Conservation (phyloP, 306 rosid species). For the Lablab purpureus region DNA sequence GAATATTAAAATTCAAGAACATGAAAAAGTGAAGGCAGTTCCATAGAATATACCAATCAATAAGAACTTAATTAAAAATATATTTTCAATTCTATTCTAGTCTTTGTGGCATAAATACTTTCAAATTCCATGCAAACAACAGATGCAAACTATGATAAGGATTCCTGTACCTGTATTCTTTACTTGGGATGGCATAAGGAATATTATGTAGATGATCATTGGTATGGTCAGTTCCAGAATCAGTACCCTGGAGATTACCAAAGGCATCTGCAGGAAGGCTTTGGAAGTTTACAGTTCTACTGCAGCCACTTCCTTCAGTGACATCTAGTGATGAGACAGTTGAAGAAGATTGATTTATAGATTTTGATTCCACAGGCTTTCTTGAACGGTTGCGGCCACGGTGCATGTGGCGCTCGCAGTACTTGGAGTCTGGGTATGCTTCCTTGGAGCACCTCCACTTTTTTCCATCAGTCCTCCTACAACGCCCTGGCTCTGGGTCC, state of each 20-base stretch:
- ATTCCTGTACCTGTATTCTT: conserved; percentile 69
- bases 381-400: conserved; percentile 99
- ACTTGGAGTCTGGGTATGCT: conserved; percentile 83
- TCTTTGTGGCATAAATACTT: neutral
- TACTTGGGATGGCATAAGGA: conserved; percentile 77
- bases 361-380: conserved; percentile 97
- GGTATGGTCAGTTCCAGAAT: conserved; percentile 52
- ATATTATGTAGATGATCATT: conserved; percentile 69
- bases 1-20: conserved; percentile 7
- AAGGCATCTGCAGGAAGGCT: conserved; percentile 59
- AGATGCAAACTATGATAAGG: neutral
- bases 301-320: conserved; percentile 51
- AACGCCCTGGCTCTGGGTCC: conserved; percentile 91
- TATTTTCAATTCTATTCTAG: neutral
- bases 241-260: conserved; percentile 45
- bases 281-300: conserved; percentile 61
- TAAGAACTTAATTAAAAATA: neutral
- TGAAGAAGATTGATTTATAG: conserved; percentile 62
- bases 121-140: conserved; percentile 23
- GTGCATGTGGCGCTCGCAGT: conserved; percentile 94
- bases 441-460: conserved; percentile 93
- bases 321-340: conserved; percentile 65
- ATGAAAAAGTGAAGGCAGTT: neutral
- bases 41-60: conserved; percentile 1
- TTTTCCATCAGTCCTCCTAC: conserved; percentile 90